phyloP scores from a whole-genome alignment of 371 early-diverging fungal species.

The Entomophthora muscae region DNA sequence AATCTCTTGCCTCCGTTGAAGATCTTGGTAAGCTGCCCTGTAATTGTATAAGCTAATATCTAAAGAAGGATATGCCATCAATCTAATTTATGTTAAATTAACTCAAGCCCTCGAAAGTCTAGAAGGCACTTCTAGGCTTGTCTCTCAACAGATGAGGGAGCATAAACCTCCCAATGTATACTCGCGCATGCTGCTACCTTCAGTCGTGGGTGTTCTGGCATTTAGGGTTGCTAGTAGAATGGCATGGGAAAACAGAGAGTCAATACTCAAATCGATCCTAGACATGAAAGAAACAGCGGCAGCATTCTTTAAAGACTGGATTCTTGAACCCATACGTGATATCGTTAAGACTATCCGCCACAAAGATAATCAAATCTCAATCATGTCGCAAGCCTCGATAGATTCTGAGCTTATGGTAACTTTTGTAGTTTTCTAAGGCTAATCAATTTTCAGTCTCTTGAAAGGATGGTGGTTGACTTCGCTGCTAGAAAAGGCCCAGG shows the following conservation, averaged over 20 bases:
- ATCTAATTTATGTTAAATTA: not conserved
- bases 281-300: slow-evolving; percentile 29
- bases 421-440: too few species aligned
- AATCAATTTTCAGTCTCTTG: too few species aligned
- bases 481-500: slow-evolving; percentile 34
- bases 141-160: slow-evolving; percentile 14
- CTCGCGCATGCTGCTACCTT: slow-evolving; percentile 17
- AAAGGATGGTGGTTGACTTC: slow-evolving; percentile 76
- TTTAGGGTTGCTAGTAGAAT: not conserved
- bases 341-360: slow-evolving; percentile 79
- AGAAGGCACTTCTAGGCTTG: slow-evolving; percentile 8
- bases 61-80: not conserved
- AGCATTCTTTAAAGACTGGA: slow-evolving; percentile 52
- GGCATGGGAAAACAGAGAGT: slow-evolving; percentile 19
- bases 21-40: too few species aligned
- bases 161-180: slow-evolving; percentile 18
- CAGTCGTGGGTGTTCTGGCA: not conserved
- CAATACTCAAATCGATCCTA: slow-evolving; percentile 21
- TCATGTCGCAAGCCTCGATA: slow-evolving; percentile 58
- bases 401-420: slow-evolving; percentile 49
- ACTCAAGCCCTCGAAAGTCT: slow-evolving; percentile 2
- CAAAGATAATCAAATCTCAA: slow-evolving; percentile 44
- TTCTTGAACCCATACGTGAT: slow-evolving; percentile 50
- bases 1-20: too few species aligned
- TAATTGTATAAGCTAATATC: too few species aligned